Base-by-base conservation (phyloP, 1,139 yeast genomes). In the Arxiozyma telluris region DNA sequence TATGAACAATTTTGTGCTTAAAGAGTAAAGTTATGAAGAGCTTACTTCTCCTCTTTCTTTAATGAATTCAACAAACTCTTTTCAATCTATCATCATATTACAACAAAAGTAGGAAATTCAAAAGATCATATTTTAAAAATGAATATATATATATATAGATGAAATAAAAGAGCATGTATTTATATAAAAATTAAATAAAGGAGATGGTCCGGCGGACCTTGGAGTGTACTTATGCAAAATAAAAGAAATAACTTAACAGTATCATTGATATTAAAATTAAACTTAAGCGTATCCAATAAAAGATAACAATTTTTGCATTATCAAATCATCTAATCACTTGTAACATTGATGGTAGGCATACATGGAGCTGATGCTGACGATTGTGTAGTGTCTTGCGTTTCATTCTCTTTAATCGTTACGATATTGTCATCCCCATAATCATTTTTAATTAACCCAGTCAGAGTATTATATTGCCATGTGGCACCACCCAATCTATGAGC, bases 401-500 rank as follows among this genome's bases (percentile, higher is more conserved):
- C 47, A 3, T 44, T 27, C 44, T 34, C 51, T n/a, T 34, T 49
- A 11, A 47, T 44, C 1, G 48, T n/a, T 18, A 44, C 46, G 15
- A 44, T n/a, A 12, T 42, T 43, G 6, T 41, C 41, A 12, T 43
- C 44, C 9, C 51, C 50, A 44, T 43, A 44, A 44, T 55, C 57
- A 21, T 55, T 50, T 12, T 34, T 45, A 22, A 57, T 54, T 6
- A 53, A 57, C 22, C 57, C 59, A 41, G 58, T 57, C 44, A 65
- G 50, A 11, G 61, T 57, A 17, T 58, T 61, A 51, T 62, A 70
- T 55, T 72, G 73, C 76, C 76, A 72, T 3, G 73, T 61, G 2
- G 61, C 61, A 20, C 62, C 65, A 5, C 61, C 63, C 4, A 59
- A 27, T 25, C 52, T 50, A n/a, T 58, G 53, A 0, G 62, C 58